Conservation (phyloP, 345 rosid species). For the Eucalyptus decipiens region DNA sequence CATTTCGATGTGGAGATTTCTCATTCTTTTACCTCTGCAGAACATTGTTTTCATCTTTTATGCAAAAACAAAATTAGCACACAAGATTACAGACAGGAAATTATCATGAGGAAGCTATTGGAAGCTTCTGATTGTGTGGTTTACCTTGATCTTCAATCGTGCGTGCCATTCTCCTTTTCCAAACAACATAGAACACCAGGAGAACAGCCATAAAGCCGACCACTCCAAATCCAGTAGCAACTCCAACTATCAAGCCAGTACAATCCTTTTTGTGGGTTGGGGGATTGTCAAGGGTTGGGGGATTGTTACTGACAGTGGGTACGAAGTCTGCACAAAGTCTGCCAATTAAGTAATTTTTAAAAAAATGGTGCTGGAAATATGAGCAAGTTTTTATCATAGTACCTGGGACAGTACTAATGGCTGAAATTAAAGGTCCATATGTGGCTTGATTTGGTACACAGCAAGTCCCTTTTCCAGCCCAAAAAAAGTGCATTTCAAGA, state of each 20-base stretch:
- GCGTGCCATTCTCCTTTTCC: background rate
- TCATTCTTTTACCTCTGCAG: background rate
- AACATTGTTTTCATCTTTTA: background rate
- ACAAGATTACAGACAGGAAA: background rate
- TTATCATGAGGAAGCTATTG: background rate
- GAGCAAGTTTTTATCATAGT: background rate
- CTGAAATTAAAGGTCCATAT: slow-evolving; percentile 27
- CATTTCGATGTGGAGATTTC: background rate
- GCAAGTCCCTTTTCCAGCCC: slow-evolving; percentile 36
- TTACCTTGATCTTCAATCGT: background rate
- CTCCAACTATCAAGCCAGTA: background rate
- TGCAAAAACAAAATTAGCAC: background rate
- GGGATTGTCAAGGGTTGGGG: slow-evolving; percentile 17
- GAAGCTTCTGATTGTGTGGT: background rate
- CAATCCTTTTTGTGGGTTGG: slow-evolving; percentile 18
- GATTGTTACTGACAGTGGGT: slow-evolving; percentile 46
- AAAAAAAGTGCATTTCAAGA: slow-evolving; percentile 25
- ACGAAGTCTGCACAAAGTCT: slow-evolving; percentile 33
- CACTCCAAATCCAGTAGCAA: background rate
- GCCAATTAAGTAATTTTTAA: background rate
- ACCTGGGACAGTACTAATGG: slow-evolving; percentile 59
- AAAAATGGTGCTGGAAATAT: background rate
- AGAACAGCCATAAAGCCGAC: background rate
- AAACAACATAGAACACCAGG: background rate
- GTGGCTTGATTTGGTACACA: slow-evolving; percentile 10